A percentile compares a stretch with the other conserved stretches of the same genome.
Evolutionary conservation across 352 stramenopile genomes (phyloP).

Genomic region (Blastocystis hominis): DNA sequence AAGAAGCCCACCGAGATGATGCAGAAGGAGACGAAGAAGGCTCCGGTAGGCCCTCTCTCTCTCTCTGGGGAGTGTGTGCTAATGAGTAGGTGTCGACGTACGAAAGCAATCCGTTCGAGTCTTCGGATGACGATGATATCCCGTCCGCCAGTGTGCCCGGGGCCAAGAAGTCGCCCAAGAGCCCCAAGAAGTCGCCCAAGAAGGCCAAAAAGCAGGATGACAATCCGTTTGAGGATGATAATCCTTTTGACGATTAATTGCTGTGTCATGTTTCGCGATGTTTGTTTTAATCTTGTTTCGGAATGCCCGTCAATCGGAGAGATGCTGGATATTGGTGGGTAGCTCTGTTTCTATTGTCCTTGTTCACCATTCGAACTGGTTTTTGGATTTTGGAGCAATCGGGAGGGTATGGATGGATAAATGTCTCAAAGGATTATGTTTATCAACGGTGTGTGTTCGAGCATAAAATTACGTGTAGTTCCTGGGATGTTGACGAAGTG

Average conservation of each 20-base stretch:
- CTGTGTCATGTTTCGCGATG: not conserved
- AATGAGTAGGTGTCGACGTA: not conserved
- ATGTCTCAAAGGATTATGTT: not conserved
- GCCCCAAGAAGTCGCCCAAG: not conserved
- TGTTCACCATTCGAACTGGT: not conserved
- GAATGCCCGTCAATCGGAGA: not conserved
- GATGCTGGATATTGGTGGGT: not conserved
- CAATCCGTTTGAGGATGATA: slow-evolving; percentile 51
- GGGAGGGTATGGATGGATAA: not conserved
- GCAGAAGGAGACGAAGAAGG: not conserved
- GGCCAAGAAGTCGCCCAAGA: slow-evolving; percentile 5
- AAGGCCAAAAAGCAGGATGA: not conserved
- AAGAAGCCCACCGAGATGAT: slow-evolving; percentile 22
- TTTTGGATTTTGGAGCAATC: not conserved
- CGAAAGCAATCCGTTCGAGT: slow-evolving; percentile 49
- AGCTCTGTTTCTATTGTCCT: not conserved
- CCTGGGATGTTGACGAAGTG: not conserved
- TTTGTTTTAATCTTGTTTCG: slow-evolving; percentile 8
- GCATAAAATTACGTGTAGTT: not conserved
- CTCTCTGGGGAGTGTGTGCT: not conserved
- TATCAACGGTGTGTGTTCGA: not conserved
- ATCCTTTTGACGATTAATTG: slow-evolving; percentile 53
- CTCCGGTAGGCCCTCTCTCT: not conserved
- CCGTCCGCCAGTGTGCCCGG: slow-evolving; percentile 7
- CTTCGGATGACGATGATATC: slow-evolving; percentile 36